Percentiles rank a stretch among this genome's conserved stretches.
phyloP scores from a whole-genome alignment of 192 early-diverging fungal genomes.

The Coemansia sp. region DNA sequence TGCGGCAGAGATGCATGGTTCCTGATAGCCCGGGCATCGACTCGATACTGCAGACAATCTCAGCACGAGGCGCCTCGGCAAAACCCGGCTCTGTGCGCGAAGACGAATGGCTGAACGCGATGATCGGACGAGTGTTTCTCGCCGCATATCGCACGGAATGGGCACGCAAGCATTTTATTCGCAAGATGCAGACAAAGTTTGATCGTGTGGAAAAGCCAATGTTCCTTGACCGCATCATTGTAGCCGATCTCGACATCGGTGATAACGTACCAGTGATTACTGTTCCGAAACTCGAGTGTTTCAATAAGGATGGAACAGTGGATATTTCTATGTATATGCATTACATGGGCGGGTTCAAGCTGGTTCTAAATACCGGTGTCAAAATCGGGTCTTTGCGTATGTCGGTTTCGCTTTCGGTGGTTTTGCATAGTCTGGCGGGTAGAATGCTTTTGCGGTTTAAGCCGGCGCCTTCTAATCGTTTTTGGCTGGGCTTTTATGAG shows the following conservation, averaged over 20 bases:
- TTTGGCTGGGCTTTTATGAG: constrained; percentile 86
- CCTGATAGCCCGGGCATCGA: constrained; percentile 34
- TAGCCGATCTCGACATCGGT: constrained; percentile 76
- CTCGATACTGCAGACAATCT: constrained; percentile 38
- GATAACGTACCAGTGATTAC: constrained; percentile 78
- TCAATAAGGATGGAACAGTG: constrained; percentile 75
- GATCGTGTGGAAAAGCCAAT: constrained; percentile 63
- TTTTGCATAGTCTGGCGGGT: constrained; percentile 71
- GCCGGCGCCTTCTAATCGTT: constrained; percentile 76
- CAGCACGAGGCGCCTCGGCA: constrained; percentile 35
- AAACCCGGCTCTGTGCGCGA: constrained; percentile 46
- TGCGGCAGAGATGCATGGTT: constrained; percentile 40
- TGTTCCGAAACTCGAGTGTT: constrained; percentile 69
- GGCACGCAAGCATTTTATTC: constrained; percentile 64
- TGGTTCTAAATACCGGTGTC: constrained; percentile 73
- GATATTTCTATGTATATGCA: constrained; percentile 73
- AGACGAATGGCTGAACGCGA: constrained; percentile 83
- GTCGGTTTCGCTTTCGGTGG: constrained; percentile 76
- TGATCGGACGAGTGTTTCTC: constrained; percentile 80
- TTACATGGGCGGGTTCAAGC: constrained; percentile 75
- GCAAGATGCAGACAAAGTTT: constrained; percentile 66
- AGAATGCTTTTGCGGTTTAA: constrained; percentile 76
- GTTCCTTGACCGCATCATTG: constrained; percentile 79
- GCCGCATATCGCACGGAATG: constrained; percentile 66
- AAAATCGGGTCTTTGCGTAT: constrained; percentile 68